Evolutionary conservation across 2,329 filamentous ascomycete genomes (phyloP).

Genomic region (Thermothelomyces thermophilus): DNA sequence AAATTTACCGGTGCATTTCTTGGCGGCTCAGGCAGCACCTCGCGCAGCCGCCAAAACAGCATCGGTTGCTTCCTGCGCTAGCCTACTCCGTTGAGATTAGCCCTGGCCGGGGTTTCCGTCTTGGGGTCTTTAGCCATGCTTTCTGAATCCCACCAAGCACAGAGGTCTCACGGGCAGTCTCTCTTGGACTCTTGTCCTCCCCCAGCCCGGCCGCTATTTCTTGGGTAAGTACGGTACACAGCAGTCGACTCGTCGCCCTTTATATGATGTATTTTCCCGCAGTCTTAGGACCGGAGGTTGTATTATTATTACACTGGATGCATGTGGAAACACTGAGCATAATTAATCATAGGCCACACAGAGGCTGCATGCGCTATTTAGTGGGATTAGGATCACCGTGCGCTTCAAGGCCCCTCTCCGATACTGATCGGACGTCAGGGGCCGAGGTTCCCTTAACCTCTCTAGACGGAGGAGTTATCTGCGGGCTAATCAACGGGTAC

Average conservation of each 20-base stretch:
- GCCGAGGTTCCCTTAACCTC: too few species aligned
- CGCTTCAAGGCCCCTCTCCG: slow-evolving; percentile 2
- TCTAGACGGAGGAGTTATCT: too few species aligned
- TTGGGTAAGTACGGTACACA: too few species aligned
- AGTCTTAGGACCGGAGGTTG: neutral
- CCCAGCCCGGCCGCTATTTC: too few species aligned
- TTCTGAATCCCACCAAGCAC: neutral
- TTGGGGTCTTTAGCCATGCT: neutral
- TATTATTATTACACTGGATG: slow-evolving; percentile 3
- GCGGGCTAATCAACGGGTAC: too few species aligned
- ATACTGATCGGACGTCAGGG: neutral
- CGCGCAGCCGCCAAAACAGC: neutral
- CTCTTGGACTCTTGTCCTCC: too few species aligned
- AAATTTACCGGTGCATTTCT: neutral
- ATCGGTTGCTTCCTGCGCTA: neutral
- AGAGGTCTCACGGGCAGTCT: too few species aligned
- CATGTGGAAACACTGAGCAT: slow-evolving; percentile 6
- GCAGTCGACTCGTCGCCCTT: too few species aligned
- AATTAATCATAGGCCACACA: slow-evolving; percentile 10
- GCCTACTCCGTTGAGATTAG: neutral
- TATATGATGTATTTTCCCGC: slow-evolving; percentile 1
- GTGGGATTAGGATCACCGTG: neutral
- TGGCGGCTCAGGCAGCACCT: neutral
- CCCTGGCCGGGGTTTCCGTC: too few species aligned
- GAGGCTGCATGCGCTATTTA: neutral